These are phyloP conservation scores for Acacia acuminata DNA, from an alignment of 306 rosid species.

Conservation along the genomic window DNA sequence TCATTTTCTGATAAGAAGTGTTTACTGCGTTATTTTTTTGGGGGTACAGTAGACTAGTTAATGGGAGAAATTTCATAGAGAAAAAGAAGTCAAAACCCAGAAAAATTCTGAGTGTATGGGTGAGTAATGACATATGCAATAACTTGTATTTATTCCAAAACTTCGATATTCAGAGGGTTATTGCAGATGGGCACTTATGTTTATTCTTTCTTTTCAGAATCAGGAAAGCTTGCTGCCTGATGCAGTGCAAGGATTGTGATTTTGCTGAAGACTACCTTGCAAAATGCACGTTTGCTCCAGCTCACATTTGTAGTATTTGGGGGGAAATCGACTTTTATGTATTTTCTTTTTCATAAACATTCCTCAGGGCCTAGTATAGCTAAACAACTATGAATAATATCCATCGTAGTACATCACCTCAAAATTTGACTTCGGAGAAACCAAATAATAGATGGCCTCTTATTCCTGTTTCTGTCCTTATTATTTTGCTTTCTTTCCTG, in stretches of 20 bases:
- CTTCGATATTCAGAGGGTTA: background rate
- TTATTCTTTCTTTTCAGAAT: constrained; percentile 21
- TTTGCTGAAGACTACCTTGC: background rate
- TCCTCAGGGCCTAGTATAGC: background rate
- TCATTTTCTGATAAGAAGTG: background rate
- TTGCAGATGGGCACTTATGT: background rate
- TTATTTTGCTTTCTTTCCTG: constrained; percentile 39
- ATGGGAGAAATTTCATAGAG: background rate
- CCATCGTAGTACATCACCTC: constrained; percentile 37
- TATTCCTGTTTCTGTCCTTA: constrained; percentile 36
- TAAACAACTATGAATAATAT: constrained; percentile 26
- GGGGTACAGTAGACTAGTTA: background rate
- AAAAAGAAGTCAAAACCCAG: background rate
- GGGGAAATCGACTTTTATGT: background rate
- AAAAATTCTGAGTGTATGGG: background rate
- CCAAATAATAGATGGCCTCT: constrained; percentile 41
- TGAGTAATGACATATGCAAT: background rate
- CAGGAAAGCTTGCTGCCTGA: constrained; percentile 3
- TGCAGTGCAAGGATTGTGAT: background rate
- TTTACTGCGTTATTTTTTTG: background rate
- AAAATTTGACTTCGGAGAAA: constrained; percentile 46
- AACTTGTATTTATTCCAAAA: background rate
- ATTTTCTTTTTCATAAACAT: background rate
- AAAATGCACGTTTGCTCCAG: background rate
- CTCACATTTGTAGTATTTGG: background rate